phyloP scores from a whole-genome alignment of 768 basidiomycete species.

The Boletus sp. region DNA sequence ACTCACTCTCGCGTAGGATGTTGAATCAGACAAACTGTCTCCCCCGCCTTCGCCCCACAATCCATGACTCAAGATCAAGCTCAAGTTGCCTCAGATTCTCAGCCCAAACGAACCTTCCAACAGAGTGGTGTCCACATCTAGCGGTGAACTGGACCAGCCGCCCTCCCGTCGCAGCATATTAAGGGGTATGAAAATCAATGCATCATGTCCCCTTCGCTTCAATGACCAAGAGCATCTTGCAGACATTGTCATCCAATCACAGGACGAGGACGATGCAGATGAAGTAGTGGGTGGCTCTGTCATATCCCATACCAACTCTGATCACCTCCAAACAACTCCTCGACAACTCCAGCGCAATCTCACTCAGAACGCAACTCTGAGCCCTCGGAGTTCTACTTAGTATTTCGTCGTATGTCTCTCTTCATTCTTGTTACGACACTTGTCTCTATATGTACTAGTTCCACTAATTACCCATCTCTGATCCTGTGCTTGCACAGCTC shows the following conservation, averaged over 20 bases:
- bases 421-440: no score
- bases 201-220: not conserved
- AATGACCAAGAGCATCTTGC: not conserved
- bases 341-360: no score
- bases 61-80: conserved; percentile 59
- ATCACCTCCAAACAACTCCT: no score
- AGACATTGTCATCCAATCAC: conserved; percentile 44
- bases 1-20: conserved; percentile 21
- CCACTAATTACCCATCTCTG: no score
- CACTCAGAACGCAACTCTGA: no score
- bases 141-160: conserved; percentile 23
- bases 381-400: no score
- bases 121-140: conserved; percentile 24
- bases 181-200: conserved; percentile 13
- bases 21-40: conserved; percentile 35
- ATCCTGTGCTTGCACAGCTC: no score
- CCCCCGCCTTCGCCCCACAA: conserved; percentile 33
- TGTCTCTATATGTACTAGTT: no score
- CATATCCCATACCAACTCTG: no score
- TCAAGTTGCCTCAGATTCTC: conserved; percentile 48
- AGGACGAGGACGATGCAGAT: conserved; percentile 38
- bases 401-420: no score
- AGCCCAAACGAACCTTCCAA: conserved; percentile 33
- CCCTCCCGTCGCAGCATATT: conserved; percentile 27
- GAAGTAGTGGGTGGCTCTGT: conserved; percentile 39